Base-by-base conservation (phyloP, 148 eudicot species). In the Diospyros lotus region DNA sequence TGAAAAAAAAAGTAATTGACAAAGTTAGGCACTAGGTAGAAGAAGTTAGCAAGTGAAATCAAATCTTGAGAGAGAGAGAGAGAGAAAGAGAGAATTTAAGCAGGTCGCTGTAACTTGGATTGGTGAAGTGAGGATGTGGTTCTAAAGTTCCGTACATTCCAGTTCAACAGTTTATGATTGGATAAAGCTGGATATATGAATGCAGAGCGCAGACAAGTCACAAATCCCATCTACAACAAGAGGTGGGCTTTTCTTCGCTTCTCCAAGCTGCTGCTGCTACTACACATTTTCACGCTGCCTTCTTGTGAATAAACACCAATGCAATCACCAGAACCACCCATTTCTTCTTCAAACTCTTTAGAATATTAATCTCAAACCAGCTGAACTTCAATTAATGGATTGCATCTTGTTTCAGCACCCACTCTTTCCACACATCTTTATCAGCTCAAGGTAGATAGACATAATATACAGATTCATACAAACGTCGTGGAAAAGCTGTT, bases 211-310 rank as follows among this genome's bases (percentile, higher is more conserved):
- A 6, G 38, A 51, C 55, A 50, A 10, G 1, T 4, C 8, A 48
- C 52, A 68, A 41, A 39, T 42, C 80, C 64, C 62, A 82, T 82
- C 82, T 77, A 78, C 51, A 82, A 82, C 79, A 11, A 60, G 85
- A 75, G 85, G 85, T 74, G 68, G 72, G 5, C 41, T 53, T 71
- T 69, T 67, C 28, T 63, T 62, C 63, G n/a, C 40, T 15, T 18
- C 14, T 17, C 1, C 4, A 58, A 14, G 58, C 46, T 15, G 51
- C 13, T 15, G 51, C 13, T 6, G 41, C 58, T 5, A 13, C 50
- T 54, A 4, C 11, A 6, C 3, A 51, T 58, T 55, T 4, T 4
- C 4, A 48, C 52, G 46, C 40, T 64, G 5, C 55, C 56, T 53
- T 43, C 72, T n/a, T 18, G 41, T 9, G 52, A 18, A 61, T 12